phyloP scores from a whole-genome alignment of 148 eudicot species.

The Gaultheria prostrata region DNA sequence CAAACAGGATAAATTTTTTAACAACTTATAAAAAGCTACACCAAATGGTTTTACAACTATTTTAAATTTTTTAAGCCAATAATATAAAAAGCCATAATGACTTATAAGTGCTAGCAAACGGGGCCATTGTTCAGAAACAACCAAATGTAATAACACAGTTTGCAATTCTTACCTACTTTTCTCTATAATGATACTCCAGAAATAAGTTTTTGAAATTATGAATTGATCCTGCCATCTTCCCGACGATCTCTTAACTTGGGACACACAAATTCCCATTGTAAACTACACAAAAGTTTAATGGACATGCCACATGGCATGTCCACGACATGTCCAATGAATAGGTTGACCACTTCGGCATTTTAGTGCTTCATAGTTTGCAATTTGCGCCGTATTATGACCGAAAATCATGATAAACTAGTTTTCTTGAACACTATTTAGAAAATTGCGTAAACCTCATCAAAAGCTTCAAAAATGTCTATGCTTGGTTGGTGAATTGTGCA shows the following conservation, averaged over 20 bases:
- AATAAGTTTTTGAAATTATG: neutral
- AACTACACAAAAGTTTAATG: too few species aligned
- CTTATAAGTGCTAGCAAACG: too few species aligned
- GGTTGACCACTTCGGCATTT: neutral
- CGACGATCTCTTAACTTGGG: neutral
- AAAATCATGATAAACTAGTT: neutral
- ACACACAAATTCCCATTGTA: neutral
- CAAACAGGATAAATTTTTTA: too few species aligned
- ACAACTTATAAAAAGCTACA: too few species aligned
- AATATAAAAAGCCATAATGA: too few species aligned
- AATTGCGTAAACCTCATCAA: constrained; percentile 62
- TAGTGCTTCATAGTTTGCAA: neutral
- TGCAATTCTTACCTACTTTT: neutral
- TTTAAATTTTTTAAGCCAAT: too few species aligned
- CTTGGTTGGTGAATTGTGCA: constrained; percentile 95
- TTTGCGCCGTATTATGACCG: neutral
- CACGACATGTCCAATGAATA: neutral
- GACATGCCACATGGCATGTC: neutral
- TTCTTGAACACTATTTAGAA: neutral
- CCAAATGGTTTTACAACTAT: too few species aligned
- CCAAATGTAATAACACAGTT: neutral
- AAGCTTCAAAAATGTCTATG: constrained; percentile 85
- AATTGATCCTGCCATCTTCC: neutral
- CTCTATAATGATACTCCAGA: neutral
- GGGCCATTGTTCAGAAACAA: neutral